Evolutionary conservation across 805 yeast species (phyloP), one percentile per base, ranked within the genome.

Genomic region (Kluyveromyces nonfermentans): DNA sequence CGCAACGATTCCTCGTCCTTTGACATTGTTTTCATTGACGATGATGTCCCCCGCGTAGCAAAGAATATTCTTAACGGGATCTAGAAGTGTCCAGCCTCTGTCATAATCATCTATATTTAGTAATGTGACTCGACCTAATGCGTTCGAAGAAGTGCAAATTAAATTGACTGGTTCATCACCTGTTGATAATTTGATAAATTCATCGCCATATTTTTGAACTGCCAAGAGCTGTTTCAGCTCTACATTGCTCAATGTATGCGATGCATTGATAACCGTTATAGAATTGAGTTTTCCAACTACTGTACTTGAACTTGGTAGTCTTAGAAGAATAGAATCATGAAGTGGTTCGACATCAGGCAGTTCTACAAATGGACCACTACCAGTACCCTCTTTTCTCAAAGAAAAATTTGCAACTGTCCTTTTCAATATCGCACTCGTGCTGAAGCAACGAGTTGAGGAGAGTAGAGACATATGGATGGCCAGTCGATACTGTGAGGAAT

Each of bases 291-390:
- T 51, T 8, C 59, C 54, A 43, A 49, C 50, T 7, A 57, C 28
- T 19, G 53, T 44, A 20, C 55, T 48, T 10, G 50, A 50, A 8
- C 56, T 42, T 21, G 61, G 61, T 2, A 56, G 41, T 30, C 51
- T 50, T 14, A 55, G 40, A 35, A 55, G 19, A 4, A 55, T 44
- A 6, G 59, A 50, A 33, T 49, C 59, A 28, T 49, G 53, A 18
- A 56, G 33, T 9, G 52, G 52, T 21, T 38, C 45, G 28, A 52
- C 46, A 35, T 50, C 55, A 21, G 59, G 60, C 12, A 54, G 44
- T 33, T 60, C 62, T 18, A 60, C 46, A 42, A 63, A 62, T 4
- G 60, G 59, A 1, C 65, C 67, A 4, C 54, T 41, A 1, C 62
- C 62, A 2, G 63, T 58, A 4, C 57, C 59, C 35, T 42, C 43